A percentile compares a stretch with the other conserved stretches of the same genome.
phyloP scores from a whole-genome alignment of 2,329 filamentous ascomycete genomes.

The Juglanconis oblonga region DNA sequence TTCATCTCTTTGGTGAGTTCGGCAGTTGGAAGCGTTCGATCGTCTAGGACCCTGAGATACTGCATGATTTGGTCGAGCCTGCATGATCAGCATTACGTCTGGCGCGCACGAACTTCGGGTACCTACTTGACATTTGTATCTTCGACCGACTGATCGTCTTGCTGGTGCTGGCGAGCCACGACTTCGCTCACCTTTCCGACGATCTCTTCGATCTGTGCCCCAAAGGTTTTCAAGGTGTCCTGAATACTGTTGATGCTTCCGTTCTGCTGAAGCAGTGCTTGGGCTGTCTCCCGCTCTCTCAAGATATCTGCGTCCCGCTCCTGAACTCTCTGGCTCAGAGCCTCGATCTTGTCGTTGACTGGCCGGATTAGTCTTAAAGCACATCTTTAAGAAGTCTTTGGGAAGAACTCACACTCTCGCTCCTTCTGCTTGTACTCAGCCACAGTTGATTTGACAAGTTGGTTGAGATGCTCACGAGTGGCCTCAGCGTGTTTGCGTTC shows the following conservation, averaged over 20 bases:
- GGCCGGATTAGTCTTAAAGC: background rate
- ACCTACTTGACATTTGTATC: slow-evolving; percentile 13
- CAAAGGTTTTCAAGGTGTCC: slow-evolving; percentile 4
- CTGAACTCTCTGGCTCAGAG: slow-evolving; percentile 16
- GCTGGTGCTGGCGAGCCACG: background rate
- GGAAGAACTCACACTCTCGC: slow-evolving; percentile 13
- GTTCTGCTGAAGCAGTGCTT: slow-evolving; percentile 5
- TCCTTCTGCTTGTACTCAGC: slow-evolving; percentile 10
- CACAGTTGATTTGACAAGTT: slow-evolving; percentile 18
- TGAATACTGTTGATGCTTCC: slow-evolving; percentile 1
- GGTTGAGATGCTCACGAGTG: slow-evolving; percentile 29
- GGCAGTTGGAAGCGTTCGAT: background rate
- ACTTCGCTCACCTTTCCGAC: slow-evolving; percentile 2
- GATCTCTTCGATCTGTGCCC: slow-evolving; percentile 3
- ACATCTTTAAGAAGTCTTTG: background rate
- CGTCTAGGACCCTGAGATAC: background rate
- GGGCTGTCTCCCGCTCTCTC: slow-evolving; percentile 10
- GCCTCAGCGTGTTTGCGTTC: slow-evolving; percentile 31
- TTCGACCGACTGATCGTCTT: slow-evolving; percentile 13
- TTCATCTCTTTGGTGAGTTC: slow-evolving; percentile 4
- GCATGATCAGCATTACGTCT: background rate
- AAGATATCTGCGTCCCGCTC: slow-evolving; percentile 9
- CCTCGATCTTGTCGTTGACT: slow-evolving; percentile 20
- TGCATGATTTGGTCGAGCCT: slow-evolving; percentile 12
- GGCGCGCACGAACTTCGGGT: background rate